phyloP scores from a whole-genome alignment of 2,329 filamentous ascomycete genomes.

The Aspergillus udagawae region DNA sequence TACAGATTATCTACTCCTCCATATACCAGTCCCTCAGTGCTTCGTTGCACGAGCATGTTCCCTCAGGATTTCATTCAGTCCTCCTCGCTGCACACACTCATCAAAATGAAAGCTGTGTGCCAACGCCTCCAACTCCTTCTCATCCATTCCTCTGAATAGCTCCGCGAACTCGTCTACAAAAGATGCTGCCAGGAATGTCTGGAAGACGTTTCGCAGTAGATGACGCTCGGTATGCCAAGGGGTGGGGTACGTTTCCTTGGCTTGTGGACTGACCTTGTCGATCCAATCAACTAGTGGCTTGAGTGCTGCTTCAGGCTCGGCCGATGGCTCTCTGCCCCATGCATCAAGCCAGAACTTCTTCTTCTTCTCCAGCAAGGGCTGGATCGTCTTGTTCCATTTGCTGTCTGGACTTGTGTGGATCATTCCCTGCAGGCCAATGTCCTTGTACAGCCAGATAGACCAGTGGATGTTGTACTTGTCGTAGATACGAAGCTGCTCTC shows the following conservation, averaged over 20 bases:
- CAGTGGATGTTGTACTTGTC: conserved; percentile 51
- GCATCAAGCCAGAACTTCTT: conserved; percentile 50
- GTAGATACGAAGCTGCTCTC: conserved; percentile 50
- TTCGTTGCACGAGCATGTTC: conserved; percentile 33
- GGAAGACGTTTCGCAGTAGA: conserved; percentile 42
- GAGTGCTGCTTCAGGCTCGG: conserved; percentile 43
- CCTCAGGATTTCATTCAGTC: conserved; percentile 50
- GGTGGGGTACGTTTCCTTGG: conserved; percentile 44
- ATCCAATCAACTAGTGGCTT: conserved; percentile 45
- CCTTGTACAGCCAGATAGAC: conserved; percentile 60
- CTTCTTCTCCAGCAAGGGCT: conserved; percentile 55
- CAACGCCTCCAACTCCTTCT: conserved; percentile 53
- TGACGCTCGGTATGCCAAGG: conserved; percentile 52
- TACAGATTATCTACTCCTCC: neutral
- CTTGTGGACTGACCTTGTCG: conserved; percentile 40
- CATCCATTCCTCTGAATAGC: conserved; percentile 49
- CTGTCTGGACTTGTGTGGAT: conserved; percentile 46
- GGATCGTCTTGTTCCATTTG: conserved; percentile 49
- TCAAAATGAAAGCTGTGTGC: conserved; percentile 54
- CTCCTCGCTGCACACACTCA: conserved; percentile 50
- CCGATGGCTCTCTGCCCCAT: conserved; percentile 47
- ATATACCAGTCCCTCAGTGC: neutral
- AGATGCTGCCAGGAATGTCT: conserved; percentile 50
- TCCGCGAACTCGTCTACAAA: conserved; percentile 54
- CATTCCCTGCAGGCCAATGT: conserved; percentile 56